phyloP scores from a whole-genome alignment of 257 asterid species.

The Solanum chiquidenum region DNA sequence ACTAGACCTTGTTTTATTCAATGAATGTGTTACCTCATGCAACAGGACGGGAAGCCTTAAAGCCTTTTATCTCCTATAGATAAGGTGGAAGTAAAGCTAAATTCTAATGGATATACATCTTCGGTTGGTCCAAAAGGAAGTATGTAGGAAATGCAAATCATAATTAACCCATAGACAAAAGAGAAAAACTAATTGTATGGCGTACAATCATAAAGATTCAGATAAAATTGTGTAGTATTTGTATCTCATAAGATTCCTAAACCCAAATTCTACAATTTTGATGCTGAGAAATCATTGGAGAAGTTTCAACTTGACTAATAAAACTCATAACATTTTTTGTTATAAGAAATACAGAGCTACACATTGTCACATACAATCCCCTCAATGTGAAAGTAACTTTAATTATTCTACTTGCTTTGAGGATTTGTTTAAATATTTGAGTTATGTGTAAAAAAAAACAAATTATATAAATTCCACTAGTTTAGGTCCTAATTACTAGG shows the following conservation, averaged over 20 bases:
- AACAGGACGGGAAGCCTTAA: background rate
- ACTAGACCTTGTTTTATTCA: background rate
- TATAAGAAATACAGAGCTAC: background rate
- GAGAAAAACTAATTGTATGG: background rate
- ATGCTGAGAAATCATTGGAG: too few species aligned
- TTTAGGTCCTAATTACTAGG: too few species aligned
- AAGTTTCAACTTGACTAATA: background rate
- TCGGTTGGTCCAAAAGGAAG: background rate
- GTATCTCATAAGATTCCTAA: constrained; percentile 11
- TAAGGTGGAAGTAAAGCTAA: background rate
- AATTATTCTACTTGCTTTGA: too few species aligned
- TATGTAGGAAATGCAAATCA: background rate
- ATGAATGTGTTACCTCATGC: background rate
- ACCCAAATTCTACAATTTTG: background rate
- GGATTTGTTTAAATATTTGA: background rate
- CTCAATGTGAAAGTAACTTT: background rate
- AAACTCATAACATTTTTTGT: too few species aligned
- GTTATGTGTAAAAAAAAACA: background rate
- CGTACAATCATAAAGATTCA: background rate
- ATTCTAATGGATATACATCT: background rate
- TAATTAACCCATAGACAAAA: background rate
- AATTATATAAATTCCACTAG: too few species aligned
- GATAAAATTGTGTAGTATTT: background rate
- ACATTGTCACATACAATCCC: background rate
- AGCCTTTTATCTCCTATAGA: background rate